Evolutionary conservation across 2,329 filamentous ascomycete species (phyloP), one percentile per base, ranked within the genome.

Genomic region (Xylaria sp.): DNA sequence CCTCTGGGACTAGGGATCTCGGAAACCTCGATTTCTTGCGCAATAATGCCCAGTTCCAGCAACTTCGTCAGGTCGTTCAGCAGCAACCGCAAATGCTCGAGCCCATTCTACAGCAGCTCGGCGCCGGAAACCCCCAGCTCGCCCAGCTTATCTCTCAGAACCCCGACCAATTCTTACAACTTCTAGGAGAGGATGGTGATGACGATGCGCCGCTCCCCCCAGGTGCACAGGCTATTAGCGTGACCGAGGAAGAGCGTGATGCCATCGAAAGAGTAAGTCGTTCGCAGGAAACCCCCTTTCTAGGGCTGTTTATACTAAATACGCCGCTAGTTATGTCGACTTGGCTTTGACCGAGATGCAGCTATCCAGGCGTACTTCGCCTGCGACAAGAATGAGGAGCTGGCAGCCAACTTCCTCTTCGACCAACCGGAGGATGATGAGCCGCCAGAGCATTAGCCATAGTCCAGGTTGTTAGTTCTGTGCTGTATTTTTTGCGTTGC

Each of bases 311-410:
- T 51, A 66, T 37, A 37, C 50, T 73, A 52, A 37, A 73, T 60
- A 58, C 56, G 56, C 41, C 62, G 74, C 9, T 61, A 97, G 93
- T 86, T 99, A 78, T 97, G 94, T 83, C 92, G 92, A 72, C 90
- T 99, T 54, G 96, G 96, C 44, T 99, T 99, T 80, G 90, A 95
- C 76, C 91, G 94, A 69, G 94, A 98, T 76, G 89, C 94, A 76
- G 96, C 96, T 61, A 97, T 98, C 74, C 95, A 99, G 83, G 96
- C 96, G 32, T 99, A 98, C 84, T 99, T 99, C 80, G 96, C 96
- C 41, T 99, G 96, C 82, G 96, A 99, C 83, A 99, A 98, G 88
- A 98, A 99, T 81, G 96, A 99, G 83, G 96, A 99, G 82, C 87
- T 99, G 61, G 96, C 96, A 0, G 96, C 96, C 73, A 99, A 99